Conservation (phyloP, 805 yeast species). For the Saturnispora ahearnii region DNA sequence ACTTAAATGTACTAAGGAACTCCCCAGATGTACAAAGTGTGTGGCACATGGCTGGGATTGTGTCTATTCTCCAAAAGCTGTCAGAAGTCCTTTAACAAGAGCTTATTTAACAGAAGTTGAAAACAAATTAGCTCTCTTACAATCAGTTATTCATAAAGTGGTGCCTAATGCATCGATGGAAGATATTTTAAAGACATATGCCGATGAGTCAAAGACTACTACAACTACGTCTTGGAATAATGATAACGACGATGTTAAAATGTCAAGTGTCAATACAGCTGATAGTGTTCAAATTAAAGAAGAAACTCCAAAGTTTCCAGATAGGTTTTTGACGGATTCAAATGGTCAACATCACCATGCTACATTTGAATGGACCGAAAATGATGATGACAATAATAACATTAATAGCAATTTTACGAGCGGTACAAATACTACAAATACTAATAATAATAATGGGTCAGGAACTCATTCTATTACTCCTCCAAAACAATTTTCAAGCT, state of each 20-base stretch:
- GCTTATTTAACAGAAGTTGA: slow-evolving; percentile 75
- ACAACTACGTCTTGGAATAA: not conserved
- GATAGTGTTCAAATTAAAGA: not conserved
- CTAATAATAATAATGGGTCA: not conserved
- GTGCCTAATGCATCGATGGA: slow-evolving; percentile 41
- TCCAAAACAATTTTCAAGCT: slow-evolving; percentile 1
- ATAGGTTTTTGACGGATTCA: slow-evolving; percentile 11
- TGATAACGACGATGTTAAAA: slow-evolving; percentile 1
- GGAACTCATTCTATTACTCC: slow-evolving; percentile 6
- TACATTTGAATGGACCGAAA: slow-evolving; percentile 14
- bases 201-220: not conserved
- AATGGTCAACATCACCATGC: slow-evolving; percentile 8
- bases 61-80: slow-evolving; percentile 66
- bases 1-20: slow-evolving; percentile 70
- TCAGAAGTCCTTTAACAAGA: slow-evolving; percentile 74
- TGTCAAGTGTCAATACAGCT: not conserved
- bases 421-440: not conserved
- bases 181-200: slow-evolving; percentile 17
- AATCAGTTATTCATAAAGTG: slow-evolving; percentile 33
- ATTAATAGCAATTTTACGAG: no score
- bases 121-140: slow-evolving; percentile 40
- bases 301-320: slow-evolving; percentile 12
- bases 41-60: slow-evolving; percentile 64
- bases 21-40: slow-evolving; percentile 72
- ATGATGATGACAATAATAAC: not conserved